phyloP scores from a whole-genome alignment of 129 eudicot genomes.

The Daucus carota region DNA sequence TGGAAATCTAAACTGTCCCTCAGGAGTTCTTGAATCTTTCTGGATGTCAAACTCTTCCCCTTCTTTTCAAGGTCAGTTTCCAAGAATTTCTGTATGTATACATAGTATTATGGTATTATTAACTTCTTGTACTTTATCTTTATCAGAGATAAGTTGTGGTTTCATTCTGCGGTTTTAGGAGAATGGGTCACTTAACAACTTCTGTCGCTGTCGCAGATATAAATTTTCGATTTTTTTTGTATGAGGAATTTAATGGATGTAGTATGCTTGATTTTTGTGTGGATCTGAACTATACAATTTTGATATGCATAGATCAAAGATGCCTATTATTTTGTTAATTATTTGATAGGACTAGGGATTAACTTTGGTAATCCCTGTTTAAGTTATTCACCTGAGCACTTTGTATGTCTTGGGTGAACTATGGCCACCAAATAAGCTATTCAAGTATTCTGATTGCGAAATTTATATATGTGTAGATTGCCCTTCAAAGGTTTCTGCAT shows the following conservation, averaged over 20 bases:
- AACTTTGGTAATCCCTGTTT: background rate
- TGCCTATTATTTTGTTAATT: background rate
- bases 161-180: too few relatives aligned
- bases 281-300: too few relatives aligned
- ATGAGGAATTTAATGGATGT: too few relatives aligned
- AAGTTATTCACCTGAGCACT: background rate
- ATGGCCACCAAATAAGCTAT: background rate
- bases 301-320: background rate
- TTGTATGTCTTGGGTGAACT: background rate
- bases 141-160: too few relatives aligned
- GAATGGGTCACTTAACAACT: too few relatives aligned
- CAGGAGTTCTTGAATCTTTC: slow-evolving; percentile 44
- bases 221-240: too few relatives aligned
- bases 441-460: background rate
- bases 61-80: slow-evolving; percentile 54
- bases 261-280: too few relatives aligned
- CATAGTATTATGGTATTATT: background rate
- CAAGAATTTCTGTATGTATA: background rate
- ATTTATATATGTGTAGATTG: background rate
- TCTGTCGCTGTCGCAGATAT: too few relatives aligned
- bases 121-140: background rate
- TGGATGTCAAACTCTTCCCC: slow-evolving; percentile 51
- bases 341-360: background rate
- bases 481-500: slow-evolving; percentile 24
- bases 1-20: slow-evolving; percentile 34